Conservation (phyloP, 2,329 filamentous ascomycete species). For the Phoma sp. region DNA sequence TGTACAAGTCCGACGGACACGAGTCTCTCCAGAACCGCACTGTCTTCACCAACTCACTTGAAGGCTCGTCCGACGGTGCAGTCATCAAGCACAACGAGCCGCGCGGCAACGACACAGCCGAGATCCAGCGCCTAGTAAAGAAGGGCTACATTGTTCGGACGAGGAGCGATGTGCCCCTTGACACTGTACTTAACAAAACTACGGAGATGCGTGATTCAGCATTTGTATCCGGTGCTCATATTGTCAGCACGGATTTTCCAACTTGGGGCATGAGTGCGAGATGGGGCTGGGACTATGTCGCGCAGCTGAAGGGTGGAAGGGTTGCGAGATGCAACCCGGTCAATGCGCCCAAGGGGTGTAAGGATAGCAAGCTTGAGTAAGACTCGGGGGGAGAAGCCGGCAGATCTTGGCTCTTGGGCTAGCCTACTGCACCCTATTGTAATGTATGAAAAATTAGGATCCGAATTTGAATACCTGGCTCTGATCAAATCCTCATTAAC, state of each 20-base stretch:
- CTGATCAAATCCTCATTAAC: too few species aligned
- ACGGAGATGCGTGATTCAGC: constrained; percentile 54
- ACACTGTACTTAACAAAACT: constrained; percentile 53
- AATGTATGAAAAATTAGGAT: not conserved
- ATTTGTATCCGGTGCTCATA: constrained; percentile 57
- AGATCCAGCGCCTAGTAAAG: constrained; percentile 55
- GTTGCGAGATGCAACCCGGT: constrained; percentile 51
- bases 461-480: too few species aligned
- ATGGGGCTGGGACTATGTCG: constrained; percentile 58
- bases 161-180: constrained; percentile 56
- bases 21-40: constrained; percentile 54
- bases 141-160: constrained; percentile 61
- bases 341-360: constrained; percentile 45
- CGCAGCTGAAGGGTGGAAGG: constrained; percentile 36
- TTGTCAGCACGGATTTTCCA: constrained; percentile 60
- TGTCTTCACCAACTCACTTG: constrained; percentile 58
- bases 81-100: constrained; percentile 61
- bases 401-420: not conserved
- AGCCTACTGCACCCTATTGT: not conserved
- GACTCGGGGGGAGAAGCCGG: too few species aligned
- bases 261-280: constrained; percentile 56
- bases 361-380: constrained; percentile 28
- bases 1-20: constrained; percentile 50
- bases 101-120: constrained; percentile 41
- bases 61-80: constrained; percentile 56